Evolutionary conservation across 2,329 filamentous ascomycete genomes (phyloP), one percentile per base, ranked within the genome.

Genomic region (Beauveria sp.): DNA sequence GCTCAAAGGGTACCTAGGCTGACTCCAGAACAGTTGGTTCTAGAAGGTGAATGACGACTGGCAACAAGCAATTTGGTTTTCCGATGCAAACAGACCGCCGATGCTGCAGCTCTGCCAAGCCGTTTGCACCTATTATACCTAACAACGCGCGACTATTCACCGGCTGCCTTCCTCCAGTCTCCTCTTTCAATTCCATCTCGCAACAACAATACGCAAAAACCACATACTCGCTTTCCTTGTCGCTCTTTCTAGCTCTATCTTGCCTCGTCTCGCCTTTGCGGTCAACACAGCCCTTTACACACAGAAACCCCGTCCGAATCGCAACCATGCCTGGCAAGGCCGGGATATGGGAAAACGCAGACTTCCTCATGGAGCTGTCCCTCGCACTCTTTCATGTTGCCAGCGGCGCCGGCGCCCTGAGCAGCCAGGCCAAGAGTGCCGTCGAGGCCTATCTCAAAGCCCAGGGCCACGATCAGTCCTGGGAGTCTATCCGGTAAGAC

Each of bases 401-500:
- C 16, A 67, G 69, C 42, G 61, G 64, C 1, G 63, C 65, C n/a
- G 68, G 66, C 9, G 67, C 62, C 14, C 68, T 78, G 62, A 67
- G 63, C 16, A 53, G 69, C 16, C 63, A 69, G 28, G 64, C 69
- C 40, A 73, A 72, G 56, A 67, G 69, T 0, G 67, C 66, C 1
- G 67, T 80, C 54, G 68, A 72, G 51, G 64, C 64, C 8, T 71
- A 70, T n/a, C 69, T 79, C 60, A 65, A 69, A n/a, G 48, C 64
- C 14, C 65, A 65, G 6, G 72, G 76, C 8, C 69, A 74, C 56
- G 63, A 64, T 6, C 74, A 76, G n/a, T 75, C 74, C 3, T 80
- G 77, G 76, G 74, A 80, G 34, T 76, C 69, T 1, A 71, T 80
- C 55, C 76, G 79, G 79, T 80, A 73, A 49, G 76, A 6, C 40